These are phyloP conservation scores for Chlorella ohadii DNA, from an alignment of 139 green algal species.

Conservation along the genomic window DNA sequence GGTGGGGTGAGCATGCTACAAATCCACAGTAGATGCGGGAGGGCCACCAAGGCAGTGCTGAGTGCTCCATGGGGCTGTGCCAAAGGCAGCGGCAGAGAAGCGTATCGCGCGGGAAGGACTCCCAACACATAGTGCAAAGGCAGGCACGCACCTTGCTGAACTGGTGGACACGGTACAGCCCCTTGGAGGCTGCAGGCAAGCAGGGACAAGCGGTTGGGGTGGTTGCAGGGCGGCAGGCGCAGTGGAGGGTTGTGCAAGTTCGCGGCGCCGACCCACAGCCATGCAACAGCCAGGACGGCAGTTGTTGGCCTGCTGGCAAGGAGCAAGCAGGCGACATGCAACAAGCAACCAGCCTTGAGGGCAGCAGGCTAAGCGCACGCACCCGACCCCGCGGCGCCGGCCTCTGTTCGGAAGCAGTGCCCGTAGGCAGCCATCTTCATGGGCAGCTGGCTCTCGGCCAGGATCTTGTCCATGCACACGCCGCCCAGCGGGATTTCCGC, in stretches of 20 bases:
- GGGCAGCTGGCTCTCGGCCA: slow-evolving; percentile 87
- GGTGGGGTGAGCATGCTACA: too few relatives aligned
- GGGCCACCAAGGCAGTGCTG: too few relatives aligned
- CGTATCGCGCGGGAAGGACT: too few relatives aligned
- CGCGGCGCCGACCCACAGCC: too few relatives aligned
- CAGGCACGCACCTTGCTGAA: slow-evolving; percentile 89
- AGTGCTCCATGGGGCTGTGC: too few relatives aligned
- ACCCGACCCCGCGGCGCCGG: slow-evolving; percentile 78
- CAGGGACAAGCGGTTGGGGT: background rate
- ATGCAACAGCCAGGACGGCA: too few relatives aligned
- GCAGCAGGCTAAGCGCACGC: background rate
- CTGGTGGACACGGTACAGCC: slow-evolving; percentile 98
- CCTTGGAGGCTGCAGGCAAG: slow-evolving; percentile 72
- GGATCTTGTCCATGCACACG: slow-evolving; percentile 90
- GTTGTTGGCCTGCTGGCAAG: too few relatives aligned
- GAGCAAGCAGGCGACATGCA: too few relatives aligned
- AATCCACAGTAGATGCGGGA: too few relatives aligned
- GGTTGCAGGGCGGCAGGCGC: background rate
- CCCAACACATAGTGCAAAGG: too few relatives aligned
- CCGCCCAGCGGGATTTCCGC: slow-evolving; percentile 95
- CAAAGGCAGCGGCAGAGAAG: too few relatives aligned
- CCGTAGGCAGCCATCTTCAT: slow-evolving; percentile 91
- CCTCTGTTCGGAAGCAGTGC: slow-evolving; percentile 98
- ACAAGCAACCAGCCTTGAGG: too few relatives aligned
- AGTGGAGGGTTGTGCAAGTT: background rate